A percentile compares a stretch with the other conserved stretches of the same genome.
Conservation (phyloP, 2,329 filamentous ascomycete species). For the Leptosphaerulina australis region DNA sequence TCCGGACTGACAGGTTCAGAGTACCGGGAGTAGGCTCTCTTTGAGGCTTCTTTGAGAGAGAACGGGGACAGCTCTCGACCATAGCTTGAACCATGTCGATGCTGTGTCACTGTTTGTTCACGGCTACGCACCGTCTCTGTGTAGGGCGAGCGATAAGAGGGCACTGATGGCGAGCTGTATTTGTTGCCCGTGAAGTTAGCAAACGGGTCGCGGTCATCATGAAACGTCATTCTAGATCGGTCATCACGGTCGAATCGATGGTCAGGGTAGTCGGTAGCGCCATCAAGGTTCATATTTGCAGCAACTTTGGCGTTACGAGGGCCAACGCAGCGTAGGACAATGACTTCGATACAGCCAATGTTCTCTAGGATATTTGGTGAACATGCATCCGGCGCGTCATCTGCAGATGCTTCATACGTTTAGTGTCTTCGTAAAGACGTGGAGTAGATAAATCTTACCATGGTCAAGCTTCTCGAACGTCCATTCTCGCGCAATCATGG, state of each 20-base stretch:
- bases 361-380: conserved; percentile 45
- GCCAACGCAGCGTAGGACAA: conserved; percentile 53
- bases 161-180: conserved; percentile 4
- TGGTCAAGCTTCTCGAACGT: conserved; percentile 58
- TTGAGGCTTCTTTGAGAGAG: background rate
- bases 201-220: conserved; percentile 26
- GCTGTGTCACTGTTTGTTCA: background rate
- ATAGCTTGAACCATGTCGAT: background rate
- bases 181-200: background rate
- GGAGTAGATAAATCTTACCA: conserved; percentile 43
- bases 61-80: background rate
- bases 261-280: conserved; percentile 28
- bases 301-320: conserved; percentile 26
- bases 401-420: conserved; percentile 44
- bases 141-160: conserved; percentile 24
- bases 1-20: conserved; percentile 21
- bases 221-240: conserved; percentile 12
- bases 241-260: conserved; percentile 24
- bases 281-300: conserved; percentile 39
- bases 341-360: conserved; percentile 56
- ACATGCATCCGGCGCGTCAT: conserved; percentile 42
- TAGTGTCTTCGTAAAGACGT: conserved; percentile 10
- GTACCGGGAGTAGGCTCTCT: conserved; percentile 9
- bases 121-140: conserved; percentile 10
- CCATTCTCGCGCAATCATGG: conserved; percentile 60